Evolutionary conservation across 805 yeast species (phyloP).

Genomic region (Grigorovia humatica): DNA sequence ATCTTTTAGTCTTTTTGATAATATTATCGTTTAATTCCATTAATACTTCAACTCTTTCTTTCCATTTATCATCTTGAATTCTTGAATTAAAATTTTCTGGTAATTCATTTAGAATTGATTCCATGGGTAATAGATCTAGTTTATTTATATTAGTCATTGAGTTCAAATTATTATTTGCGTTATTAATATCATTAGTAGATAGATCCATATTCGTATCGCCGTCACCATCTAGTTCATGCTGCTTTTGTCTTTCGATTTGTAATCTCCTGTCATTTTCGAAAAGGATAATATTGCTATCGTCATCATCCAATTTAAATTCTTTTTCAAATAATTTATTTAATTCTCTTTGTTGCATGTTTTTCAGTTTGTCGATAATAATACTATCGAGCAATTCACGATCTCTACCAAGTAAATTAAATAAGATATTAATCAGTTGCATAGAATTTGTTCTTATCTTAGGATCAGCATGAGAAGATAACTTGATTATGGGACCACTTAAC

Average conservation of each 20-base stretch:
- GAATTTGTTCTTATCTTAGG: slow-evolving; percentile 76
- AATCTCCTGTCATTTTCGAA: slow-evolving; percentile 12
- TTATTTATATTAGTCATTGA: slow-evolving; percentile 40
- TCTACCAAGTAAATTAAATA: slow-evolving; percentile 65
- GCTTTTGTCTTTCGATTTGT: not conserved
- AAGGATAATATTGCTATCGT: slow-evolving; percentile 15
- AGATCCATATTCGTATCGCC: slow-evolving; percentile 29
- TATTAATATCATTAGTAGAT: not conserved
- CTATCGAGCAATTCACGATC: slow-evolving; percentile 39
- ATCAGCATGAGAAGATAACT: slow-evolving; percentile 77
- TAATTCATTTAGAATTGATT: slow-evolving; percentile 51
- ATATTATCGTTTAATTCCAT: slow-evolving; percentile 43
- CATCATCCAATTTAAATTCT: slow-evolving; percentile 6
- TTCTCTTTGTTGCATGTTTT: slow-evolving; percentile 88
- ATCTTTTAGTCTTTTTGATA: slow-evolving; percentile 43
- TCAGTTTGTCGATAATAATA: slow-evolving; percentile 56
- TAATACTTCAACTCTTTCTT: slow-evolving; percentile 78
- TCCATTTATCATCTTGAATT: slow-evolving; percentile 68
- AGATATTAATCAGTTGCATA: slow-evolving; percentile 51
- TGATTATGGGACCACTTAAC: slow-evolving; percentile 53
- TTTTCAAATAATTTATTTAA: slow-evolving; percentile 47
- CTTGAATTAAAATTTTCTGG: slow-evolving; percentile 52
- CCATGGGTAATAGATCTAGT: slow-evolving; percentile 59
- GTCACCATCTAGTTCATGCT: slow-evolving; percentile 25
- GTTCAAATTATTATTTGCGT: slow-evolving; percentile 1